Evolutionary conservation across 1,284 basidiomycete species (phyloP).

Genomic region (Malassezia furfur): DNA sequence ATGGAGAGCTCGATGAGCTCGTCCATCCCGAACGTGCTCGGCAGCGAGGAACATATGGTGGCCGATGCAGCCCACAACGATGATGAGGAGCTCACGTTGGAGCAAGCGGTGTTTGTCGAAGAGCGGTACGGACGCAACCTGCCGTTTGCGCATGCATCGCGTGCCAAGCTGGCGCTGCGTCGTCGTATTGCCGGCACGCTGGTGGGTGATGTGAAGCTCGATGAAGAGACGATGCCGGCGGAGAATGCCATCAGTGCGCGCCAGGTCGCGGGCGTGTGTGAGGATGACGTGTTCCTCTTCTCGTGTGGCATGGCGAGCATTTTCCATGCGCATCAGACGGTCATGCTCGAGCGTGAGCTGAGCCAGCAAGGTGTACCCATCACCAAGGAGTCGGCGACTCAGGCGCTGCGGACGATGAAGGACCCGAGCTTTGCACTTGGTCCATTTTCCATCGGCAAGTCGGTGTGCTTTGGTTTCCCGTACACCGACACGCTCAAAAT

Average conservation of each 20-base stretch:
- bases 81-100: slow-evolving; percentile 50
- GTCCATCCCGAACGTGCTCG: neutral
- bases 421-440: slow-evolving; percentile 13
- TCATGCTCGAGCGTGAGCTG: slow-evolving; percentile 24
- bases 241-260: slow-evolving; percentile 53
- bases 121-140: slow-evolving; percentile 92
- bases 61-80: slow-evolving; percentile 15
- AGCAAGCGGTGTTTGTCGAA: slow-evolving; percentile 61
- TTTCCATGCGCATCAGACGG: slow-evolving; percentile 70
- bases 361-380: neutral
- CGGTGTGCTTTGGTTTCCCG: slow-evolving; percentile 62
- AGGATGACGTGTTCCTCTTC: slow-evolving; percentile 78
- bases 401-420: neutral
- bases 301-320: slow-evolving; percentile 87
- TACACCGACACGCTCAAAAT: slow-evolving; percentile 97
- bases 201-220: slow-evolving; percentile 20
- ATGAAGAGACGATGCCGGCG: slow-evolving; percentile 15
- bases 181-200: slow-evolving; percentile 81
- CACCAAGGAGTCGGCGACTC: neutral
- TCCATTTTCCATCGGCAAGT: slow-evolving; percentile 24
- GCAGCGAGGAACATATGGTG: neutral
- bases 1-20: neutral
- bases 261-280: slow-evolving; percentile 47
- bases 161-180: slow-evolving; percentile 75
- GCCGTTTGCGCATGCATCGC: slow-evolving; percentile 62